Percentiles rank a stretch among this genome's conserved stretches.
Conservation (phyloP, 169 alveolate genomes). For the Eimeria maxima region DNA sequence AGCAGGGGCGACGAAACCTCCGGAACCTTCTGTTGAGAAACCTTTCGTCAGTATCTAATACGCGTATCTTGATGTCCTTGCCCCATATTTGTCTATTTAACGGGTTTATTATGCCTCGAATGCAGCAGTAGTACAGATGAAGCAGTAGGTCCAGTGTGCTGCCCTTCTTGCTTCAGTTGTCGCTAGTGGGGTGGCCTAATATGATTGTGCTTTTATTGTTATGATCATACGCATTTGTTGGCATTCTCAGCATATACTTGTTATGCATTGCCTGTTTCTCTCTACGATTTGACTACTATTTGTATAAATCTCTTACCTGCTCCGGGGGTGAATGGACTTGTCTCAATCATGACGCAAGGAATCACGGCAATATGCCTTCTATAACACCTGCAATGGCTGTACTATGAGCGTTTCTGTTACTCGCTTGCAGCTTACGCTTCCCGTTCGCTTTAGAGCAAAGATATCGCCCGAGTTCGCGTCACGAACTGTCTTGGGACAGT, state of each 20-base stretch:
- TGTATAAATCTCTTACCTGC: background rate
- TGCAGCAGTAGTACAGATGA: background rate
- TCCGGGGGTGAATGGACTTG: background rate
- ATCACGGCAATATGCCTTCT: background rate
- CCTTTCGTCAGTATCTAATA: constrained; percentile 13
- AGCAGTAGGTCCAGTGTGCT: background rate
- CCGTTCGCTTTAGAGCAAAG: too few relatives aligned
- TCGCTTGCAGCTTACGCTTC: too few relatives aligned
- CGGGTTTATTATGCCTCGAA: background rate
- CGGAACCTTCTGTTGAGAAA: background rate
- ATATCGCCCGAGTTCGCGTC: too few relatives aligned
- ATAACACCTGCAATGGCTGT: background rate
- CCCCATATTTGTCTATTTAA: background rate
- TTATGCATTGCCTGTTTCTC: background rate
- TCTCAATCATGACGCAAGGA: background rate
- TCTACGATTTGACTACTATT: background rate
- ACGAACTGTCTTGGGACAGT: too few relatives aligned
- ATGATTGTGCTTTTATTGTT: background rate
- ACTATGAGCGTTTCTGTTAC: background rate
- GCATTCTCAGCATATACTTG: background rate
- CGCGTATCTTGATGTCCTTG: background rate
- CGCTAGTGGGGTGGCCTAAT: background rate
- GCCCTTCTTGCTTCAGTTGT: background rate
- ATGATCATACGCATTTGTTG: background rate
- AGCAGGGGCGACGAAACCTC: constrained; percentile 4